Conservation (phyloP, 306 rosid genomes). For the Vigna radiata region DNA sequence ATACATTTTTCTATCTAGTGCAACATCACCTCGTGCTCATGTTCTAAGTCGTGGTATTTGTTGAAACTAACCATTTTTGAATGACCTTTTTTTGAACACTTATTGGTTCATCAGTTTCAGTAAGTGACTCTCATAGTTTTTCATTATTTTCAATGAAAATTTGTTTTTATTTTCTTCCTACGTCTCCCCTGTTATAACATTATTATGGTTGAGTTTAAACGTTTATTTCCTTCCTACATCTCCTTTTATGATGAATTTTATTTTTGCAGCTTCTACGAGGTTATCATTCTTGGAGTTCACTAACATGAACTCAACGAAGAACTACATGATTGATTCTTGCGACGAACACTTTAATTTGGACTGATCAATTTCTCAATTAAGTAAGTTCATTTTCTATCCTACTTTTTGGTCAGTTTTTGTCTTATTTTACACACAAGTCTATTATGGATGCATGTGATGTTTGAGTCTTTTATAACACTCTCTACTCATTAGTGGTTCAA, state of each 20-base stretch:
- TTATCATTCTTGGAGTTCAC: constrained; percentile 98
- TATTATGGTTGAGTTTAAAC: not conserved
- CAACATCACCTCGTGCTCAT: constrained; percentile 94
- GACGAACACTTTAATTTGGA: too few species aligned
- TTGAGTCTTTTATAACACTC: too few species aligned
- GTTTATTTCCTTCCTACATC: constrained; percentile 22
- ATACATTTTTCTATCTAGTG: too few species aligned
- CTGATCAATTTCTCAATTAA: too few species aligned
- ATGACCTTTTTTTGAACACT: constrained; percentile 94
- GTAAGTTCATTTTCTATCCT: too few species aligned
- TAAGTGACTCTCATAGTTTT: constrained; percentile 48
- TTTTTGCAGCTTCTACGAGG: constrained; percentile 87
- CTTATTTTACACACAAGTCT: too few species aligned
- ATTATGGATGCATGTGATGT: too few species aligned
- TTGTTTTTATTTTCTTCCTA: too few species aligned
- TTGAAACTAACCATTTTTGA: constrained; percentile 90
- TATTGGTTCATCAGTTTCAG: constrained; percentile 86
- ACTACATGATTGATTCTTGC: not conserved
- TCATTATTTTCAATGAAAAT: constrained; percentile 14
- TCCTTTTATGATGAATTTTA: constrained; percentile 20
- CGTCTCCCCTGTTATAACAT: not conserved
- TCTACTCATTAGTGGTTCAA: too few species aligned
- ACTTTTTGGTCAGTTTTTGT: too few species aligned
- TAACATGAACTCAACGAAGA: constrained; percentile 97
- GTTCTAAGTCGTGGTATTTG: constrained; percentile 99